Conservation (phyloP, 305 asterid species). For the Rubia tinctorum region DNA sequence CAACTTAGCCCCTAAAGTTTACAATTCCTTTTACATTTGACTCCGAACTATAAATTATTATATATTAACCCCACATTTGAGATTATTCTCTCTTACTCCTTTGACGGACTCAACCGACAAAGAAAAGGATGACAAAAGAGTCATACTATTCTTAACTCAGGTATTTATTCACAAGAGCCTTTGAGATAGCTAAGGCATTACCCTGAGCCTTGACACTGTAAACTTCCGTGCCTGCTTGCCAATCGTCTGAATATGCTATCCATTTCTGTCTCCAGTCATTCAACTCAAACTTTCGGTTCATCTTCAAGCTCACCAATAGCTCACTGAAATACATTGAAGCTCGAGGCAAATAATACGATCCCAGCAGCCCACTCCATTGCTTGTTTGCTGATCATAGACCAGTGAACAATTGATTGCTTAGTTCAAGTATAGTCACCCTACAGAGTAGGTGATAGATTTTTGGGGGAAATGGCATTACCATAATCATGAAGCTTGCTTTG, state of each 20-base stretch:
- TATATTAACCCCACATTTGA: no score
- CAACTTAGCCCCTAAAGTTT: no score
- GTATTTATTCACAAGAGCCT: slow-evolving; percentile 48
- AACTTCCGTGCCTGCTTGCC: slow-evolving; percentile 66
- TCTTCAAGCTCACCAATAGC: slow-evolving; percentile 49
- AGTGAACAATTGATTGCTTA: slow-evolving; percentile 4
- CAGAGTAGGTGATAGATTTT: not conserved
- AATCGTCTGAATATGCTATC: slow-evolving; percentile 75
- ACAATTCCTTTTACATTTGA: no score
- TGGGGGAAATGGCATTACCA: slow-evolving; percentile 35
- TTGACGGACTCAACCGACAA: no score
- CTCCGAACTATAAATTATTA: no score
- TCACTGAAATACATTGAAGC: slow-evolving; percentile 72
- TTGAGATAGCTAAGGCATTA: slow-evolving; percentile 61
- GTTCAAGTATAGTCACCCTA: not conserved
- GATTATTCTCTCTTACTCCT: no score
- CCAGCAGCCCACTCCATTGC: slow-evolving; percentile 82
- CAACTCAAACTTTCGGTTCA: slow-evolving; percentile 49
- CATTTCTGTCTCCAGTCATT: slow-evolving; percentile 82
- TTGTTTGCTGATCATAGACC: slow-evolving; percentile 59
- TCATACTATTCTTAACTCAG: slow-evolving; percentile 31
- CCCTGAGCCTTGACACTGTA: slow-evolving; percentile 76
- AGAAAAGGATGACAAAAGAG: not conserved
- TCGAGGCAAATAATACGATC: slow-evolving; percentile 79
- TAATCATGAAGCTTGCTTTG: slow-evolving; percentile 94